Evolutionary conservation across 2,329 filamentous ascomycete genomes (phyloP), one percentile per base, ranked within the genome.

Genomic region (Colletotrichum navitas): DNA sequence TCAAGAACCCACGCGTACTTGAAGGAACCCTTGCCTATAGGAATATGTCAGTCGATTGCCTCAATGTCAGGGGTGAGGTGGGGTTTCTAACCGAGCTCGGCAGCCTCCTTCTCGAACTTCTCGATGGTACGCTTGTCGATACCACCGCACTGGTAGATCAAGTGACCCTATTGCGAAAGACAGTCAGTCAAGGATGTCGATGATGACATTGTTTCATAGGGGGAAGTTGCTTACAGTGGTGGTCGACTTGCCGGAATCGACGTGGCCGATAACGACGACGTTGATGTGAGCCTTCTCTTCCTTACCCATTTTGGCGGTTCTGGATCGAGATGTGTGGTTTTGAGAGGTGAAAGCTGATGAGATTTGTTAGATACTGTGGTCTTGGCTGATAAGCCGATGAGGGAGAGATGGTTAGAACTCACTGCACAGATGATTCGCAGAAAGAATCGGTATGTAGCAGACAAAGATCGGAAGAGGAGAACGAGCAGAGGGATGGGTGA

Each of bases 61-160:
- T 55, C 36, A 11, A 43, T 68, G 58, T 8, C 24, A 41, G 39
- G 49, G 49, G 32, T 16, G 24, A 26, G 51, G 71, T 8, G 47
- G 62, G 54, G 10, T 65, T 32, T 61, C 29, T 61, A 18, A 26
- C 45, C 60, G 56, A 68, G 60, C 21, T 68, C 65, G 12, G 65
- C 65, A 97, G 93, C 93, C 97, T 97, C 94, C 94, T 99, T 99
- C 95, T 99, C 96, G 92, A 99, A 99, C 93, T 99, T 99, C 93
- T 99, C 96, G 85, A 99, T 99, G 87, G 95, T 98, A 94, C 96
- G 95, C 91, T 95, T 94, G 94, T 99, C 96, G 84, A 98, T 99
- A 94, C 96, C 96, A 93, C 96, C 96, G 91, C 96, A 98, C 93
- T 99, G 95, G 94, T 98, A 98, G 93, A 99, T 98, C 92, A 99